Evolutionary conservation across 2,329 filamentous ascomycete genomes (phyloP).

Genomic region (Didymella keratinophila): DNA sequence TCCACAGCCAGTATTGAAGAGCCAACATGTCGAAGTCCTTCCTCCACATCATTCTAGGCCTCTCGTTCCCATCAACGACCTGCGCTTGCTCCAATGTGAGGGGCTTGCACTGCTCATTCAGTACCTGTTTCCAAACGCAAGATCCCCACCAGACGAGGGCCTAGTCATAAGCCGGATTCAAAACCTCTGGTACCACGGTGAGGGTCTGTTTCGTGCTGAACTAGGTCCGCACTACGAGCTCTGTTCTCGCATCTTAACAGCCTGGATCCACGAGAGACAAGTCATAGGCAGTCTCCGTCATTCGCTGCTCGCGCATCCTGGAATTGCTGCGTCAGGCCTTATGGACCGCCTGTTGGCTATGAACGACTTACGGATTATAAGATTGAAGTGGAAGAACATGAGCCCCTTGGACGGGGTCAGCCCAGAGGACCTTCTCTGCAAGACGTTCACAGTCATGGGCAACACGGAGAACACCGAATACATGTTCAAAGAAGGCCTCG

Average conservation of each 20-base stretch:
- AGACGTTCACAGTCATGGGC: slow-evolving; percentile 41
- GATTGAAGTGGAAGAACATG: slow-evolving; percentile 50
- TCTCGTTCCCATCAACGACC: slow-evolving; percentile 22
- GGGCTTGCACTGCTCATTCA: slow-evolving; percentile 43
- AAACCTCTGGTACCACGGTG: slow-evolving; percentile 40
- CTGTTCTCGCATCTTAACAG: slow-evolving; percentile 37
- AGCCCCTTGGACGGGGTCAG: slow-evolving; percentile 42
- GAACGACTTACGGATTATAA: slow-evolving; percentile 46
- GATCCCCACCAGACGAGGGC: slow-evolving; percentile 35
- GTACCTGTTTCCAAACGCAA: slow-evolving; percentile 40
- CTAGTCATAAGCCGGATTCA: slow-evolving; percentile 38
- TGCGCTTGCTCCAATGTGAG: slow-evolving; percentile 44
- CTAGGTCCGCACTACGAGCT: slow-evolving; percentile 39
- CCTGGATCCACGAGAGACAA: slow-evolving; percentile 44
- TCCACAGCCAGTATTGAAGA: slow-evolving; percentile 35
- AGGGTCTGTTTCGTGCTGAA: slow-evolving; percentile 37
- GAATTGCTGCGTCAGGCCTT: slow-evolving; percentile 35
- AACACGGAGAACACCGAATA: slow-evolving; percentile 47
- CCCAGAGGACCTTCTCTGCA: slow-evolving; percentile 46
- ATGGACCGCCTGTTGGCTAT: slow-evolving; percentile 45
- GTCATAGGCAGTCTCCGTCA: slow-evolving; percentile 40
- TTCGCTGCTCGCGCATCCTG: slow-evolving; percentile 34
- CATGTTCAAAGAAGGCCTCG: slow-evolving; percentile 46
- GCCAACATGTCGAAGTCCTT: slow-evolving; percentile 32
- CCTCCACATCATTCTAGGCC: slow-evolving; percentile 19